Evolutionary conservation across 1,284 basidiomycete genomes (phyloP).

Genomic region (Cryptococcus sp.): DNA sequence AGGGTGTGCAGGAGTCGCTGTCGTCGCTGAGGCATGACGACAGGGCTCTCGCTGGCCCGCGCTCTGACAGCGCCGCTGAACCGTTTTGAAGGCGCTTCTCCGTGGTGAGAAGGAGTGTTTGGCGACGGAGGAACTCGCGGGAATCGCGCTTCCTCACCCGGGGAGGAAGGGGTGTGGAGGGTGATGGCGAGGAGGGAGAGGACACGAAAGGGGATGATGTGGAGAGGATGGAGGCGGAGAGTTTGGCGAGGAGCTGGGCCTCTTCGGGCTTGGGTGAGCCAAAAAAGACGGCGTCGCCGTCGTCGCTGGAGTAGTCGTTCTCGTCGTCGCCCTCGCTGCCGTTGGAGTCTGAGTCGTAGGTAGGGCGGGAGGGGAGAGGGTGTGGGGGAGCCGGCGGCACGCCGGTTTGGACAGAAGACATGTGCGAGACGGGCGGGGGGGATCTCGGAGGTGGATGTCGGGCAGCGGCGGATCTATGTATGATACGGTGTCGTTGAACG

Average conservation of each 20-base stretch:
- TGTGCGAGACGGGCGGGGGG: too few species aligned
- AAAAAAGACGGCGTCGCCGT: conserved; percentile 38
- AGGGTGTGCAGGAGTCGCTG: neutral
- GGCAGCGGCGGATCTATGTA: neutral
- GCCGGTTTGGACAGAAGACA: too few species aligned
- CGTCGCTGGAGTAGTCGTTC: conserved; percentile 21
- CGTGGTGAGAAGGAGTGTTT: conserved; percentile 9
- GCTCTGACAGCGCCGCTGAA: neutral
- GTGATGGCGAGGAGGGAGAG: too few species aligned
- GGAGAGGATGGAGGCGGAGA: conserved; percentile 9
- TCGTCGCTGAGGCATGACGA: conserved; percentile 1
- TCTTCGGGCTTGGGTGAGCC: conserved; percentile 28
- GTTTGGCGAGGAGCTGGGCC: conserved; percentile 23
- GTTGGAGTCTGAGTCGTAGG: neutral
- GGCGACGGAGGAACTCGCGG: conserved; percentile 15
- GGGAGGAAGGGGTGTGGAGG: too few species aligned
- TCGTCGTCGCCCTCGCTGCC: neutral
- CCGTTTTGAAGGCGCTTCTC: neutral
- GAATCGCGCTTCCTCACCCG: conserved; percentile 15
- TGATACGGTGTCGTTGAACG: neutral
- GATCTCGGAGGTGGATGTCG: neutral
- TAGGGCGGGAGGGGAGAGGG: neutral
- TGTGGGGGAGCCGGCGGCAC: neutral
- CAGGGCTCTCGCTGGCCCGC: neutral
- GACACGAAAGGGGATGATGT: neutral